Evolutionary conservation across 169 alveolate species (phyloP), one percentile per base, ranked within the genome.

Genomic region (Babesia ovata): DNA sequence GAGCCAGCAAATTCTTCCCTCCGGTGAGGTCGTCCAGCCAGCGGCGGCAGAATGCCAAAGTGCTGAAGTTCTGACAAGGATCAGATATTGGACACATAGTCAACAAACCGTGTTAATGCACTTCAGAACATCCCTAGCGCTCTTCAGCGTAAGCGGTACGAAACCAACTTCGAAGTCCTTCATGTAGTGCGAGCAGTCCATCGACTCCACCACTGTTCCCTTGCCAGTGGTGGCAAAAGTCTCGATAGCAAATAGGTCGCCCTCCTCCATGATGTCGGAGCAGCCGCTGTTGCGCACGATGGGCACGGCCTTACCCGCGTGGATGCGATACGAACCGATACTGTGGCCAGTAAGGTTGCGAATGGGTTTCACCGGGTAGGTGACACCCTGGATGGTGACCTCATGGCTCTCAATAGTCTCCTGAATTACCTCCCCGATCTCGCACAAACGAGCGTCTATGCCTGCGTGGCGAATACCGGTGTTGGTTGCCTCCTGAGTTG

Each of bases 251-350:
- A 97, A 99, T 62, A 96, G 84, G 84, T 99, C 99, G 14, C 99
- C 99, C 91, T 99, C 99, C 85, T 96, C 99, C 99, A 99, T 99
- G 61, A 93, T 85, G 87, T 97, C 98, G 42, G 65, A 70, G 79
- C 90, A 74, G 42, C 84, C 86, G 54, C 94, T 96, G 57, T 95
- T 90, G 86, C 94, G 95, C 19, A 97, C 99, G 44, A 97, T 97
- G 14, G 99, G 99, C 29, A 99, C 99, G 63, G 99, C 94, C 91
- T 99, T 98, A 21, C 99, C 99, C 4, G 98, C 99, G 86, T 98
- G 99, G 66, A 98, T 98, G 60, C 94, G 96, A 86, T 97, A 98
- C 70, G 94, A 95, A n/a, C 93, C 97, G 26, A 98, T 98, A 33
- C 97, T 92, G 87, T 99, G 99, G 21, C 99, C 99, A 66, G 98